Conservation (phyloP, 768 basidiomycete genomes). For the Daedaleopsis sinensis region DNA sequence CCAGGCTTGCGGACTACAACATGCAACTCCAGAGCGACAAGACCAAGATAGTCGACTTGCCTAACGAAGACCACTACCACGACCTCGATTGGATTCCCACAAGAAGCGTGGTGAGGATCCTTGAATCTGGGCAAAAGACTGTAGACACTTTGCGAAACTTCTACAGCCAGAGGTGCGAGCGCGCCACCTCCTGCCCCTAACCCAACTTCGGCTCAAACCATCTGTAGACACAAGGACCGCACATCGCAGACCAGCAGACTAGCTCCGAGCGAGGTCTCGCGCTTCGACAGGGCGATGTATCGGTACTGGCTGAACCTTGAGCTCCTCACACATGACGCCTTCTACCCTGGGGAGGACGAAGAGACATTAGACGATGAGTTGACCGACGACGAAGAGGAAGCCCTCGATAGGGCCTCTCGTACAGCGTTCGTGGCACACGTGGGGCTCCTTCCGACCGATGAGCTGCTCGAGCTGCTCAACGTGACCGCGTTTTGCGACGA, state of each 20-base stretch:
- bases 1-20: slow-evolving; percentile 14
- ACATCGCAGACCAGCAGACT: slow-evolving; percentile 34
- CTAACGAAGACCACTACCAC: slow-evolving; percentile 14
- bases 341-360: not conserved
- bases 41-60: not conserved
- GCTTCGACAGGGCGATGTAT: slow-evolving; percentile 35
- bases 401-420: not conserved
- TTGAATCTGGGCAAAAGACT: slow-evolving; percentile 30
- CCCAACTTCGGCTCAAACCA: not conserved
- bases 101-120: slow-evolving; percentile 1
- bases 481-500: slow-evolving; percentile 27
- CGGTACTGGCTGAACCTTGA: slow-evolving; percentile 30
- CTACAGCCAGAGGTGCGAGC: slow-evolving; percentile 42
- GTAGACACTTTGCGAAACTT: slow-evolving; percentile 38
- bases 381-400: slow-evolving; percentile 7
- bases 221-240: slow-evolving; percentile 40
- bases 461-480: slow-evolving; percentile 27
- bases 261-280: slow-evolving; percentile 33
- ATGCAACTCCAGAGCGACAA: slow-evolving; percentile 8
- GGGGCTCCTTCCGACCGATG: slow-evolving; percentile 12
- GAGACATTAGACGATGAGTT: slow-evolving; percentile 1
- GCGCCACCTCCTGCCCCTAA: not conserved
- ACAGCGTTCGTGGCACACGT: slow-evolving; percentile 6
- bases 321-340: not conserved
- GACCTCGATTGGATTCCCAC: slow-evolving; percentile 22